A percentile compares a stretch with the other conserved stretches of the same genome.
Conservation (phyloP, 345 rosid species). For the Gossypium turneri region DNA sequence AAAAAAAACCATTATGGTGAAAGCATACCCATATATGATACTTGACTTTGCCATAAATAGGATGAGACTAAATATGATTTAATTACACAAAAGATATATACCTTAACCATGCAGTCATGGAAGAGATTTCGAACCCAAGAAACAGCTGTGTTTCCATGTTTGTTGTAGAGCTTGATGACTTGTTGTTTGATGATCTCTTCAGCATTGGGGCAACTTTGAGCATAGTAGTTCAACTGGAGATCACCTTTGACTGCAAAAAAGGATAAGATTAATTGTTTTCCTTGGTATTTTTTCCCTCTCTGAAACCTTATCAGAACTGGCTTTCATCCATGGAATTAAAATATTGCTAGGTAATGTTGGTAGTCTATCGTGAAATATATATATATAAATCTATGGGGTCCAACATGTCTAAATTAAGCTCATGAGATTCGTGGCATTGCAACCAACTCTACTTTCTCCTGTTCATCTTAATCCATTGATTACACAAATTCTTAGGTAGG, state of each 20-base stretch:
- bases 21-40: too few relatives aligned
- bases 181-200: slow-evolving; percentile 72
- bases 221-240: slow-evolving; percentile 60
- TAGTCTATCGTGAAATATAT: background rate
- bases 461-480: too few relatives aligned
- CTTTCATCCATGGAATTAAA: background rate
- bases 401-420: too few relatives aligned
- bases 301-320: background rate
- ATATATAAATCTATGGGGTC: background rate
- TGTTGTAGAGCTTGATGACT: slow-evolving; percentile 55
- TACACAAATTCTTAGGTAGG: too few relatives aligned
- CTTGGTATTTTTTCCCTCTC: background rate
- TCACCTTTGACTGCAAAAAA: slow-evolving; percentile 44
- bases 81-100: slow-evolving; percentile 5
- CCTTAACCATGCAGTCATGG: slow-evolving; percentile 74
- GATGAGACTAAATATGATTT: background rate
- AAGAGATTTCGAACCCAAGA: slow-evolving; percentile 93
- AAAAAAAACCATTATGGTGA: too few relatives aligned
- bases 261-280: background rate
- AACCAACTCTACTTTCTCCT: too few relatives aligned
- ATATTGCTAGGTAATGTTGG: background rate
- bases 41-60: too few relatives aligned
- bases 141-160: slow-evolving; percentile 83
- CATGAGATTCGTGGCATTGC: too few relatives aligned
- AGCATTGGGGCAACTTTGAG: slow-evolving; percentile 65